Base-by-base conservation (phyloP, 352 stramenopile species). In the Pythium guiyangense region DNA sequence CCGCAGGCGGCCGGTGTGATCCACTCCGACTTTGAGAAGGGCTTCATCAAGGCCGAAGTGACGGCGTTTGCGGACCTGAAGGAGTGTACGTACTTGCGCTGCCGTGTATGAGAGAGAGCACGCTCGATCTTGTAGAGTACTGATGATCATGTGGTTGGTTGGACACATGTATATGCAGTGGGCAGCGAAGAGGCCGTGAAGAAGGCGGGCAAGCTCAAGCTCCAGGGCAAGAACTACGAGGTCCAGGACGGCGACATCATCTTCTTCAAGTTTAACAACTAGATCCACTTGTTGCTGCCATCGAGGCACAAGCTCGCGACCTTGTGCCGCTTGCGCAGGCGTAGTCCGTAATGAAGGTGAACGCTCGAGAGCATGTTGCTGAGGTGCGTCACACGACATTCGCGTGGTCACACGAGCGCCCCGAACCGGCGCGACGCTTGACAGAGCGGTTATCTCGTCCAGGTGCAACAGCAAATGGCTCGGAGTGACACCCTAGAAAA, bases 1-100 rank as follows among this genome's bases (percentile, higher is more conserved):
- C 97, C 96, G 11, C 96, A 99, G 73, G 97, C 97, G 52, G 97
- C 97, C 43, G 97, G 97, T 70, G 94, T 98, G 11, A 99, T 99
- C 81, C 97, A 99, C 80, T 96, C 92, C 42, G 97, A 99, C 75
- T 99, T 99, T 64, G 97, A 99, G 83, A 94, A 98, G 72, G 97
- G 97, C 55, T 99, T 99, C 73, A 99, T 99, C 70, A 97, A 92
- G 71, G 95, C 95, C 29, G 86, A 96, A 80, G 84, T 93, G 10
- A 82, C 92, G 70, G 65, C 83, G 12, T 96, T 94, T 59, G 82
- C 82, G n/a, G 86, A 95, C 67, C 60, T 95, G 58, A 95, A 95
- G 85, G 86, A 95, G 59, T 62, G 85, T 92, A 86, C 56, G 84
- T 88, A 57, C 63, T 45, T n/a, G 50, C 29, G 3, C 34, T 53